A percentile compares a stretch with the other conserved stretches of the same genome.
These are phyloP conservation scores for Fonsecaea multimorphosa DNA, from an alignment of 2,329 filamentous ascomycete genomes.

Conservation along the genomic window DNA sequence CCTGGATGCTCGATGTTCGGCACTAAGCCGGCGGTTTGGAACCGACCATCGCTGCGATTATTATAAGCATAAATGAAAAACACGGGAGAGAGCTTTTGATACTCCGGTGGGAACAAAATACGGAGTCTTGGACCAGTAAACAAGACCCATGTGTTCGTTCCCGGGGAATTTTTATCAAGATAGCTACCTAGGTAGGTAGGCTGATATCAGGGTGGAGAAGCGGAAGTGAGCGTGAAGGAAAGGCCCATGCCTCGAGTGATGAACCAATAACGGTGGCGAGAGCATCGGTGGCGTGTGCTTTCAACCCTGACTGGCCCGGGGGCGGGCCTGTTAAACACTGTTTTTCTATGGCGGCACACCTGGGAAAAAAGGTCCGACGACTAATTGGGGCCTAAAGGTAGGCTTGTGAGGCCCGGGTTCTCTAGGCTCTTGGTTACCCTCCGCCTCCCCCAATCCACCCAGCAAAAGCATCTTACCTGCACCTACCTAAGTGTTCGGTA, in stretches of 20 bases:
- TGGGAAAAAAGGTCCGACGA: slow-evolving; percentile 6
- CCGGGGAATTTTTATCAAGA: slow-evolving; percentile 21
- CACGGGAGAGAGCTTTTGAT: neutral
- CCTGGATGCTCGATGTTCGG: neutral
- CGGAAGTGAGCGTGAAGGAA: slow-evolving; percentile 4
- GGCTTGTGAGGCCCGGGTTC: neutral
- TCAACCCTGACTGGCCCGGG: slow-evolving; percentile 7
- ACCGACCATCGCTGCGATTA: neutral
- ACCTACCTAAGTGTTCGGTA: too few relatives aligned
- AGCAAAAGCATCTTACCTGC: slow-evolving; percentile 27
- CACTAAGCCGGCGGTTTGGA: neutral
- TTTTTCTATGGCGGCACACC: slow-evolving; percentile 11
- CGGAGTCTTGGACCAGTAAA: slow-evolving; percentile 10
- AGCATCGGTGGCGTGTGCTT: slow-evolving; percentile 9
- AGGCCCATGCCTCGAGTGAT: neutral
- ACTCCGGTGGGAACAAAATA: neutral
- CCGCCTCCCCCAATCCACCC: slow-evolving; percentile 10
- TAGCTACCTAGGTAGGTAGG: too few relatives aligned
- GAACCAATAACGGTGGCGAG: neutral
- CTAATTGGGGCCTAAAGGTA: slow-evolving; percentile 3
- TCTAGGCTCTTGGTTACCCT: neutral
- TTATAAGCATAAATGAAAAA: slow-evolving; percentile 1
- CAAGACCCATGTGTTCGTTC: slow-evolving; percentile 16
- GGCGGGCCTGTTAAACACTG: neutral
- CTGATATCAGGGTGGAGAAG: slow-evolving; percentile 9